A percentile compares a stretch with the other conserved stretches of the same genome.
phyloP scores from a whole-genome alignment of 2,329 filamentous ascomycete species.

The Pseudopyrenochaeta lycopersici region DNA sequence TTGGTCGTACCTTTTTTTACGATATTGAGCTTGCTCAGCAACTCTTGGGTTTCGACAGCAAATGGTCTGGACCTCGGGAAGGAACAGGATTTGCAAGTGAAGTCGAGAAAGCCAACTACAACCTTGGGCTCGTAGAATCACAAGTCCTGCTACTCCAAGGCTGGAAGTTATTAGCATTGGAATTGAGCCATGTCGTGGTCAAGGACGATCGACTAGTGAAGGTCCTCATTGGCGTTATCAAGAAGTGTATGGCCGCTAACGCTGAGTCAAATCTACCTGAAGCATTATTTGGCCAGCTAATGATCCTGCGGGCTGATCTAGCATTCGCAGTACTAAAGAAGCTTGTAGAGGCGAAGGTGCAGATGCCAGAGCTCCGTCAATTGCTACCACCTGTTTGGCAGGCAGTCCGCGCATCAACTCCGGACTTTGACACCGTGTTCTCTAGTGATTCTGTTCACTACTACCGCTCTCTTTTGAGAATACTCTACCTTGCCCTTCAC shows the following conservation, averaged over 20 bases:
- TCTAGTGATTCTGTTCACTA: conserved; percentile 69
- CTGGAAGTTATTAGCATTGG: conserved; percentile 88
- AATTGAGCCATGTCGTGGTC: conserved; percentile 74
- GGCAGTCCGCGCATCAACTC: conserved; percentile 62
- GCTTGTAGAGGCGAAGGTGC: conserved; percentile 67
- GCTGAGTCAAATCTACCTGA: conserved; percentile 76
- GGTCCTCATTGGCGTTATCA: conserved; percentile 77
- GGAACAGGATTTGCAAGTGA: conserved; percentile 81
- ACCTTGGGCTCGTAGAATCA: conserved; percentile 90
- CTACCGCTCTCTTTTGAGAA: conserved; percentile 83
- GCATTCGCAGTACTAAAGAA: conserved; percentile 84
- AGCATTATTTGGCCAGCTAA: conserved; percentile 81
- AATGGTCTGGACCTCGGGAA: conserved; percentile 69
- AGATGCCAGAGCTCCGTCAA: conserved; percentile 60
- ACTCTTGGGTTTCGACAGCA: conserved; percentile 78
- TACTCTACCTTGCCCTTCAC: conserved; percentile 83
- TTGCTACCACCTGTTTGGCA: conserved; percentile 69
- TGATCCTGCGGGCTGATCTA: conserved; percentile 79
- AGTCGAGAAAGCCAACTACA: conserved; percentile 86
- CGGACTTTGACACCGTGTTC: conserved; percentile 68
- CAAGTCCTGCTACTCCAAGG: conserved; percentile 86
- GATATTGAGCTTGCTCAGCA: conserved; percentile 77
- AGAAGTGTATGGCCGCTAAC: conserved; percentile 82
- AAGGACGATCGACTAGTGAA: conserved; percentile 67
- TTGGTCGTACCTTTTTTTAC: conserved; percentile 86